Evolutionary conservation across 176 grass and related monocot genomes (phyloP).

Genomic region (Oryza meyeriana): DNA sequence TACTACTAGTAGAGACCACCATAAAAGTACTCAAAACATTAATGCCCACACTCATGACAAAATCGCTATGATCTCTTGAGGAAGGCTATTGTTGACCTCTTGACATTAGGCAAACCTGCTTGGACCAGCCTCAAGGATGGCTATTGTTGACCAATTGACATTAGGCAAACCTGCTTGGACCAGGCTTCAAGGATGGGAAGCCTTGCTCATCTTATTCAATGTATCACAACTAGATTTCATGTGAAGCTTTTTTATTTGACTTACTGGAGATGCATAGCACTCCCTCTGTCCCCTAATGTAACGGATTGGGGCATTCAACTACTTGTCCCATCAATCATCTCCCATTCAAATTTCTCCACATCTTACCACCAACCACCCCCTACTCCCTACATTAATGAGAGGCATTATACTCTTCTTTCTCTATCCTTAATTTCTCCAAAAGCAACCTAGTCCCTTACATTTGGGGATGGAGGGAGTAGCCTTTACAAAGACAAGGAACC

Average conservation of each 20-base stretch:
- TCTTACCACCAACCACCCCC: too few relatives aligned
- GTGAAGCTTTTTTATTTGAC: background rate
- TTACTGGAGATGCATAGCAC: background rate
- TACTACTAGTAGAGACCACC: too few relatives aligned
- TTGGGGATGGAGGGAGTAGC: background rate
- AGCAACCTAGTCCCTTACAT: too few relatives aligned
- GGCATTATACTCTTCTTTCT: too few relatives aligned
- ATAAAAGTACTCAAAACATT: too few relatives aligned
- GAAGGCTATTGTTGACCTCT: background rate
- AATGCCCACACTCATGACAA: background rate
- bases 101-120: background rate
- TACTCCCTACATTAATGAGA: too few relatives aligned
- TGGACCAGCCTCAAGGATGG: background rate
- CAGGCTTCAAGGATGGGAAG: background rate
- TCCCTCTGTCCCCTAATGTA: too few relatives aligned
- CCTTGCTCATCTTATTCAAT: slow-evolving; percentile 13
- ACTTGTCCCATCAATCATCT: too few relatives aligned
- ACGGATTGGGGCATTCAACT: too few relatives aligned
- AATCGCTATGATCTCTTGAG: background rate
- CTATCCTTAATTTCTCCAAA: too few relatives aligned
- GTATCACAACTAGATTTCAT: background rate
- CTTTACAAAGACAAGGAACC: background rate
- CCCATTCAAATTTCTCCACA: too few relatives aligned
- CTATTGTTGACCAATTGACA: background rate
- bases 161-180: background rate